A percentile compares a stretch with the other conserved stretches of the same genome.
These are phyloP conservation scores for Fusarium sp. DNA, from an alignment of 2,329 filamentous ascomycete genomes.

Conservation along the genomic window DNA sequence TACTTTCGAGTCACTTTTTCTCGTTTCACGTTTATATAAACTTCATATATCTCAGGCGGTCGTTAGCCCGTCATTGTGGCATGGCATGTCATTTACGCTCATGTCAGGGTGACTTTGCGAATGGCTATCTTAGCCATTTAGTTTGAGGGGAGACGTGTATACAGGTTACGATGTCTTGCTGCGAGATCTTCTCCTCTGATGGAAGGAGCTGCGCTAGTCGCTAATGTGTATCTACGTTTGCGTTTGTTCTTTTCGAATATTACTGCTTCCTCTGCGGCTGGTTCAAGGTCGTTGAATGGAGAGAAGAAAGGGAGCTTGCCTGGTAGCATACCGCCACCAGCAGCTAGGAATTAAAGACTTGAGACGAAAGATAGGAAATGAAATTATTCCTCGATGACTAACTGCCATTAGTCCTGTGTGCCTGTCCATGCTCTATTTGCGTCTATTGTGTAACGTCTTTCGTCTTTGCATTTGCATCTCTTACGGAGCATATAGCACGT, in stretches of 20 bases:
- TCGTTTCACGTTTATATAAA: conserved; percentile 41
- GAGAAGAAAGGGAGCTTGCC: conserved; percentile 24
- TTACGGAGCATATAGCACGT: background rate
- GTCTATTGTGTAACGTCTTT: background rate
- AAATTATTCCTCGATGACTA: conserved; percentile 34
- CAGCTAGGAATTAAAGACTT: conserved; percentile 38
- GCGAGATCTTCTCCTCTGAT: conserved; percentile 8
- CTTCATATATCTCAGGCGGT: conserved; percentile 38
- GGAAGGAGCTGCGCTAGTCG: conserved; percentile 40
- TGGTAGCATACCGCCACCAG: conserved; percentile 6
- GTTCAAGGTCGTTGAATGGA: conserved; percentile 40
- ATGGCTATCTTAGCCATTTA: conserved; percentile 8
- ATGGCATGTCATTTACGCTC: conserved; percentile 29
- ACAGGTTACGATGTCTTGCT: conserved; percentile 29
- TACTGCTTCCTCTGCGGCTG: conserved; percentile 33
- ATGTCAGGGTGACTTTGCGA: conserved; percentile 24
- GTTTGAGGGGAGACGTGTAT: conserved; percentile 16
- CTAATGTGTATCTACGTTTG: conserved; percentile 45
- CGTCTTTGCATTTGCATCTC: background rate
- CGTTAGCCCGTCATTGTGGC: conserved; percentile 19
- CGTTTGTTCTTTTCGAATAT: conserved; percentile 40
- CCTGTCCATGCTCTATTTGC: background rate
- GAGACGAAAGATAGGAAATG: conserved; percentile 43
- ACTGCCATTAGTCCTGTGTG: background rate
- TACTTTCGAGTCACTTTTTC: conserved; percentile 28